Percentiles rank a stretch among this genome's conserved stretches.
Conservation (phyloP, 148 eudicot genomes). For the Rhododendron molle region DNA sequence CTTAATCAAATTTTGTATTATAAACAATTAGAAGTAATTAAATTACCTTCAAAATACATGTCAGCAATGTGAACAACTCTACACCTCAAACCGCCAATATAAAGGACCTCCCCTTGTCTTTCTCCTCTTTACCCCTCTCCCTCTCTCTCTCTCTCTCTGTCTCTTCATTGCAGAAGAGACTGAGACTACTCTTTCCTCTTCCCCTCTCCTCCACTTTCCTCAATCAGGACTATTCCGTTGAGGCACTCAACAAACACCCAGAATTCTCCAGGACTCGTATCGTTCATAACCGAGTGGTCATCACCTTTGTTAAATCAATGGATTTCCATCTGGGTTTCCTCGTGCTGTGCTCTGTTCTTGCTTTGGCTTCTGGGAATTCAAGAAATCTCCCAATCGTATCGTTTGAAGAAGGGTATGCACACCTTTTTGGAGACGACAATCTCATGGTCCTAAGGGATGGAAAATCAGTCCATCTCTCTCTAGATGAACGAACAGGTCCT, state of each 20-base stretch:
- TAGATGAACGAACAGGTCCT: slow-evolving; percentile 83
- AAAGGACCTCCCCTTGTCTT: slow-evolving; percentile 4
- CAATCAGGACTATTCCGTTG: not conserved
- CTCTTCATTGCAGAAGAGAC: slow-evolving; percentile 11
- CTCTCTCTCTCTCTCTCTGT: not conserved
- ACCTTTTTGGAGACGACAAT: slow-evolving; percentile 82
- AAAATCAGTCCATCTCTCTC: slow-evolving; percentile 78
- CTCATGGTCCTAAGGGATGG: slow-evolving; percentile 80
- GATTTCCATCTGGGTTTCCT: slow-evolving; percentile 17
- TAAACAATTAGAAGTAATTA: no score
- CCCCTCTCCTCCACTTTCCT: not conserved
- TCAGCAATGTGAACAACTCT: not conserved
- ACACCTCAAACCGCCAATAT: slow-evolving; percentile 7
- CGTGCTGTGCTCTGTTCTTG: slow-evolving; percentile 38
- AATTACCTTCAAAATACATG: not conserved
- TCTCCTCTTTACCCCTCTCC: not conserved
- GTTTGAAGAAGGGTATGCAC: slow-evolving; percentile 93
- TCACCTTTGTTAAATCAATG: slow-evolving; percentile 12
- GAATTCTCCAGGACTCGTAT: not conserved
- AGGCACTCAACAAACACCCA: not conserved
- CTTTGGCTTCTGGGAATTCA: slow-evolving; percentile 28
- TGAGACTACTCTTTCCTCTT: slow-evolving; percentile 4
- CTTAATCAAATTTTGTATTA: not conserved
- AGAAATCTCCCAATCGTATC: slow-evolving; percentile 56
- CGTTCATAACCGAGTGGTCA: not conserved